Evolutionary conservation across 192 early-diverging fungal genomes (phyloP).

Genomic region (Endogone sp.): DNA sequence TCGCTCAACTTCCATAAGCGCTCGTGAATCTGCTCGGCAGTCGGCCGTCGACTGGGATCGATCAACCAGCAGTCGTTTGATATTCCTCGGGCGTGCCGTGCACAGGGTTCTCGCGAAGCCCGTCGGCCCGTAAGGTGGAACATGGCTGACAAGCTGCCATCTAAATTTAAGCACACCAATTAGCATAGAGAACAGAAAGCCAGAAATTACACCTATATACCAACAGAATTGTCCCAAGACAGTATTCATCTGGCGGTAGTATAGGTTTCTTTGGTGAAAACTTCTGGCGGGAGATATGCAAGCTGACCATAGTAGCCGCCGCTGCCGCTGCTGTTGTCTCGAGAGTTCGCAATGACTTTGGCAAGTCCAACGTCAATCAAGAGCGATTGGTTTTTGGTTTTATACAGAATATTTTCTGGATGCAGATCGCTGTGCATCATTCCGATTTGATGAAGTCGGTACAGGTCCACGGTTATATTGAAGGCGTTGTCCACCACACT

Average conservation of each 20-base stretch:
- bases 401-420: not conserved
- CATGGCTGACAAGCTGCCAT: not conserved
- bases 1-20: too few relatives aligned
- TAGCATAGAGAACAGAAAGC: too few relatives aligned
- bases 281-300: not conserved
- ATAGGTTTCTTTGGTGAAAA: not conserved
- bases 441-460: not conserved
- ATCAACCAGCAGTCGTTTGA: not conserved
- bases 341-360: not conserved
- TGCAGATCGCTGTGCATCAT: not conserved
- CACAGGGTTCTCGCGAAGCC: not conserved
- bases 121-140: not conserved
- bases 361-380: not conserved
- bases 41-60: not conserved
- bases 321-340: not conserved
- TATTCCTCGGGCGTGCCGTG: not conserved
- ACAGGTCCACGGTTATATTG: too few relatives aligned
- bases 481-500: too few relatives aligned
- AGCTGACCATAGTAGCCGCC: not conserved
- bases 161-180: too few relatives aligned
- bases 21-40: too few relatives aligned
- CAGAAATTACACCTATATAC: too few relatives aligned
- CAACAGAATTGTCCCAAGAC: not conserved
- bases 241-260: not conserved
- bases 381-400: not conserved